Conservation (phyloP, 306 rosid species). For the Spatholobus suberectus region DNA sequence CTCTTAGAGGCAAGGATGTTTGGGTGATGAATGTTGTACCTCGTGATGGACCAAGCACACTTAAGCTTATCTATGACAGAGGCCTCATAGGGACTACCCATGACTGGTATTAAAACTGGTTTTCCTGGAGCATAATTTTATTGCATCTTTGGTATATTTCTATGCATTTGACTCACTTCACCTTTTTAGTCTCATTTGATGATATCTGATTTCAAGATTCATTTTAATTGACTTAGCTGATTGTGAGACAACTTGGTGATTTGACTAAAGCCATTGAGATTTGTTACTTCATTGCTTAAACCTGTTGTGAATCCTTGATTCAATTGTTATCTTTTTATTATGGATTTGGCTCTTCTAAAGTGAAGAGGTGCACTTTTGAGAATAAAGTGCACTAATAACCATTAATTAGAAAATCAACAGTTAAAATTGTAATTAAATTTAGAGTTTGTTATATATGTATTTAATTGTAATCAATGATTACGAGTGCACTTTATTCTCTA, state of each 20-base stretch:
- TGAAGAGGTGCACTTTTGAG: neutral
- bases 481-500: neutral
- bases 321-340: neutral
- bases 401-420: neutral
- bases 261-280: neutral
- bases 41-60: conserved; percentile 88
- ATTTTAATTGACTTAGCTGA: neutral
- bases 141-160: neutral
- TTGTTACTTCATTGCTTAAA: conserved; percentile 12
- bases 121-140: conserved; percentile 5
- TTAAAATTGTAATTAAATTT: neutral
- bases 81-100: conserved; percentile 85
- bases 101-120: conserved; percentile 61
- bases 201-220: neutral
- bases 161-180: neutral
- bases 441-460: neutral
- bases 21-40: conserved; percentile 98
- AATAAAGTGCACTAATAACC: no score
- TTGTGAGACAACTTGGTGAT: neutral
- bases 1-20: conserved; percentile 74
- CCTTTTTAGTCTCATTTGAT: neutral
- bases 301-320: neutral
- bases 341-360: neutral
- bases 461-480: no score
- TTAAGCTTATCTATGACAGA: conserved; percentile 81